Evolutionary conservation across 1,284 basidiomycete genomes (phyloP).

Genomic region (Vanrija pseudolonga): DNA sequence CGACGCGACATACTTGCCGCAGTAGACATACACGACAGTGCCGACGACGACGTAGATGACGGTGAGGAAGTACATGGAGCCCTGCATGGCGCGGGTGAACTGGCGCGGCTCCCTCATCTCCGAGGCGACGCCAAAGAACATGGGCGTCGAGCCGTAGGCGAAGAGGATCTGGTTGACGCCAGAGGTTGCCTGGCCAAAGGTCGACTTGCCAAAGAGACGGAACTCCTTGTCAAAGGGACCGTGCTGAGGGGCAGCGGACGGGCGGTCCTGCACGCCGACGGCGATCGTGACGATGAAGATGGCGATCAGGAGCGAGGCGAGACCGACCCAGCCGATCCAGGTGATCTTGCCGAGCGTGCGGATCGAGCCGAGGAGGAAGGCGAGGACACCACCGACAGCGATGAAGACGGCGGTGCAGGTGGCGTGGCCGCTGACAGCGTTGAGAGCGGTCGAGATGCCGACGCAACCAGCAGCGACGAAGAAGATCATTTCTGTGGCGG

Average conservation of each 20-base stretch:
- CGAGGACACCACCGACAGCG: constrained; percentile 32
- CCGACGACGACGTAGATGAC: constrained; percentile 17
- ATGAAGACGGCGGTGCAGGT: constrained; percentile 46
- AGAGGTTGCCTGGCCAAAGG: constrained; percentile 25
- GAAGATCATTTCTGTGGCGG: too few species aligned
- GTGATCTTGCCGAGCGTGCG: constrained; percentile 45
- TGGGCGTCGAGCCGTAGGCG: constrained; percentile 24
- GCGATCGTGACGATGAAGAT: constrained; percentile 35
- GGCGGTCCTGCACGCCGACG: constrained; percentile 37
- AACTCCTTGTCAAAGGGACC: constrained; percentile 33
- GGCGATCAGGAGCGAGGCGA: constrained; percentile 25
- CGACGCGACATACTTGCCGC: constrained; percentile 42
- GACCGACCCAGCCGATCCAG: constrained; percentile 43
- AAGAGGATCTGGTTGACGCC: constrained; percentile 16
- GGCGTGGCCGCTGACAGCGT: constrained; percentile 42
- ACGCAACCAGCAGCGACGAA: too few species aligned
- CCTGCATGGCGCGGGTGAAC: constrained; percentile 26
- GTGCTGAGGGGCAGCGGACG: constrained; percentile 32
- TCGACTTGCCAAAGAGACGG: constrained; percentile 21
- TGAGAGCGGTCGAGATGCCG: constrained; percentile 30
- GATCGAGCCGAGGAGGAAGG: constrained; percentile 31
- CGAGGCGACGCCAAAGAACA: constrained; percentile 33
- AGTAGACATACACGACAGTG: constrained; percentile 31
- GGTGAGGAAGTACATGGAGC: constrained; percentile 27
- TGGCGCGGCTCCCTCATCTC: constrained; percentile 39